Percentiles rank a stretch among this genome's conserved stretches.
Conservation (phyloP, 2,329 filamentous ascomycete genomes). For the Diaporthe destruens region DNA sequence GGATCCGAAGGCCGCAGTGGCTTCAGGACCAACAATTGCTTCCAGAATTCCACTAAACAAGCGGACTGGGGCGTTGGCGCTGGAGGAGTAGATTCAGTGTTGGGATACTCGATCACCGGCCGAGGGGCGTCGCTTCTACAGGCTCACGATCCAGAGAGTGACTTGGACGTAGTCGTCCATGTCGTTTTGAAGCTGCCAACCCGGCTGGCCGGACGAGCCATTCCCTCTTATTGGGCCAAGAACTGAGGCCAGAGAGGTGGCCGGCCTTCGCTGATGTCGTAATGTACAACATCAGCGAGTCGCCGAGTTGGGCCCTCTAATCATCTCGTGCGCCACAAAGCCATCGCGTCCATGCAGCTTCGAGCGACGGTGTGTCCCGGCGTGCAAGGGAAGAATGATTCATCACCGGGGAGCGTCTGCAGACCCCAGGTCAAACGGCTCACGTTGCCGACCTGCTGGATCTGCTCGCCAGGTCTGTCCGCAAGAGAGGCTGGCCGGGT, state of each 20-base stretch:
- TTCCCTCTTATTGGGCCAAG: not conserved
- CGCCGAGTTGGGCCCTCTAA: not conserved
- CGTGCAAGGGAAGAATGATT: not conserved
- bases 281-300: not conserved
- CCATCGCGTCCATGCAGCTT: not conserved
- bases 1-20: not conserved
- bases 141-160: not conserved
- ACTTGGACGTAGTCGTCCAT: not conserved
- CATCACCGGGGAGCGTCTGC: not conserved
- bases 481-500: not conserved
- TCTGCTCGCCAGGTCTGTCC: not conserved
- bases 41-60: not conserved
- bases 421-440: not conserved
- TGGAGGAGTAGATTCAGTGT: not conserved
- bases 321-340: not conserved
- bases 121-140: not conserved
- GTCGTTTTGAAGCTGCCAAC: not conserved
- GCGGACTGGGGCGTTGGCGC: too few species aligned
- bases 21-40: not conserved
- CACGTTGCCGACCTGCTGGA: not conserved
- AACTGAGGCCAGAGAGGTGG: conserved; percentile 12
- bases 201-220: not conserved
- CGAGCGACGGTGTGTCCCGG: not conserved
- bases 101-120: not conserved
- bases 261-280: not conserved